Evolutionary conservation across 179 eudicot species (phyloP).

Genomic region (Nepenthes alata): DNA sequence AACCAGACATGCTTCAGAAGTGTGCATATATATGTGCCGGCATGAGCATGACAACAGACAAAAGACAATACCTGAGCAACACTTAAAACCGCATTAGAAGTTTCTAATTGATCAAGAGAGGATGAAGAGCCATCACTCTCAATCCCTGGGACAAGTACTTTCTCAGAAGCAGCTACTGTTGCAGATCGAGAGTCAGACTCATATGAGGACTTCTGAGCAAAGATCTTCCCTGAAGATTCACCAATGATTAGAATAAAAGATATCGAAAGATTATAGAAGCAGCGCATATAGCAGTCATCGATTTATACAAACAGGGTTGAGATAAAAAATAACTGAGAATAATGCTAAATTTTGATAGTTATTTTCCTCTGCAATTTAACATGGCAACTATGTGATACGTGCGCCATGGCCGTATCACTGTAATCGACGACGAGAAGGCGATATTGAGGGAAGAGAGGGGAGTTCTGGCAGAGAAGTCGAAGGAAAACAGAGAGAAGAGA

Average conservation of each 20-base stretch:
- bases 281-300: not conserved
- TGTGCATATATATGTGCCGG: no score
- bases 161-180: slow-evolving; percentile 50
- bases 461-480: no score
- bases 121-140: slow-evolving; percentile 31
- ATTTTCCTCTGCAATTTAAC: no score
- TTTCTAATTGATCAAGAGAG: slow-evolving; percentile 19
- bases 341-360: no score
- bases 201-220: slow-evolving; percentile 42
- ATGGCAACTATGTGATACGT: no score
- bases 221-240: slow-evolving; percentile 47
- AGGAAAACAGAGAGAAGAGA: no score
- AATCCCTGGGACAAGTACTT: slow-evolving; percentile 71
- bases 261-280: not conserved
- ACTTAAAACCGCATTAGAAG: slow-evolving; percentile 25
- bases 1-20: no score
- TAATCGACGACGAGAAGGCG: no score
- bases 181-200: slow-evolving; percentile 57
- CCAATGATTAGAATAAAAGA: not conserved
- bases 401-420: no score
- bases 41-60: not conserved
- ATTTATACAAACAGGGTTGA: not conserved
- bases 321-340: not conserved
- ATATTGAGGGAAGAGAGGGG: no score
- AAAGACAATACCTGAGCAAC: slow-evolving; percentile 34